Percentiles rank a stretch among this genome's conserved stretches.
phyloP scores from a whole-genome alignment of 495 filamentous ascomycete species.

The Penicillium roqueforti region DNA sequence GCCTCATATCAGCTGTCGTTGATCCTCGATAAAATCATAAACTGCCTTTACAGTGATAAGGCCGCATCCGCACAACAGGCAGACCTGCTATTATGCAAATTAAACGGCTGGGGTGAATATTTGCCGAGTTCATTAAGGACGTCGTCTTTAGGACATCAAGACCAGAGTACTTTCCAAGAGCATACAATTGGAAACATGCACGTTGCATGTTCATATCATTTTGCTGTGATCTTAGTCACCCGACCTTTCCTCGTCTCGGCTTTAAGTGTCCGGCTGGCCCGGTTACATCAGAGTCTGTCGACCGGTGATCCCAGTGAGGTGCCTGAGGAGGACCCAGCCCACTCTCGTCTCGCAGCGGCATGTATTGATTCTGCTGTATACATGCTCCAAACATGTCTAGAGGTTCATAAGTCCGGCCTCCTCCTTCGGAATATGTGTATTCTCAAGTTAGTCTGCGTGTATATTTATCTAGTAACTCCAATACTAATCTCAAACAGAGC shows the following conservation, averaged over 20 bases:
- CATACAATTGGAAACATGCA: constrained; percentile 38
- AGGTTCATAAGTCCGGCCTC: constrained; percentile 30
- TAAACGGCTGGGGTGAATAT: constrained; percentile 35
- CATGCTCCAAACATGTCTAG: constrained; percentile 41
- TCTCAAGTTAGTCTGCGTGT: constrained; percentile 24
- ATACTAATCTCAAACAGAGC: constrained; percentile 26
- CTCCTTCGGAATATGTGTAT: constrained; percentile 38
- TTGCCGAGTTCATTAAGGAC: constrained; percentile 28
- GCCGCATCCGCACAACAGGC: constrained; percentile 32
- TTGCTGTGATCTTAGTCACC: constrained; percentile 41
- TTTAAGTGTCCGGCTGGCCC: constrained; percentile 35
- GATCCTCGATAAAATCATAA: constrained; percentile 36
- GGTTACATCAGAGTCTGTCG: constrained; percentile 27
- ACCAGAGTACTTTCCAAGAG: constrained; percentile 21
- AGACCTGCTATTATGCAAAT: constrained; percentile 30
- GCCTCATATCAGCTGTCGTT: constrained; percentile 35
- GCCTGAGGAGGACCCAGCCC: constrained; percentile 30
- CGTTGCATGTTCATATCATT: constrained; percentile 42
- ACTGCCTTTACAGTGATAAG: constrained; percentile 29
- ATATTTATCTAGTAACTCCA: not conserved
- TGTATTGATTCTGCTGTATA: constrained; percentile 41
- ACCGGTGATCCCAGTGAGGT: not conserved
- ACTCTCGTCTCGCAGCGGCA: constrained; percentile 32
- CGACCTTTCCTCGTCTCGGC: constrained; percentile 39
- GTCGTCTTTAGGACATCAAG: constrained; percentile 14